A percentile compares a stretch with the other conserved stretches of the same genome.
phyloP scores from a whole-genome alignment of 352 stramenopile genomes.

The Pythium oligandrum region DNA sequence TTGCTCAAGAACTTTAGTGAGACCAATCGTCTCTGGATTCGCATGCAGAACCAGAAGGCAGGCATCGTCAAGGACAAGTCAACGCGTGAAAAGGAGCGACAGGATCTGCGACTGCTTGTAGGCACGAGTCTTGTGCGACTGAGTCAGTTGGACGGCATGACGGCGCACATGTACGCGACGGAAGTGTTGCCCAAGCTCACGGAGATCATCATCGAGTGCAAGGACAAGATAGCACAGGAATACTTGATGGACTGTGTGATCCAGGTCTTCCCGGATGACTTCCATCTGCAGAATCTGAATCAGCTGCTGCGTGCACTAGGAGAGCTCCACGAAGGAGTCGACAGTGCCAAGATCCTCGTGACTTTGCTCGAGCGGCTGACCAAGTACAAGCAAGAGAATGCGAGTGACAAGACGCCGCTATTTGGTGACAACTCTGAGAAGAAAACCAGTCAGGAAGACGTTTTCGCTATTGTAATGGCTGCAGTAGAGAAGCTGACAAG shows the following conservation, averaged over 20 bases:
- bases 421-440: not conserved
- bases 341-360: slow-evolving; percentile 88
- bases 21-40: slow-evolving; percentile 99
- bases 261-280: slow-evolving; percentile 97
- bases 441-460: slow-evolving; percentile 9
- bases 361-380: slow-evolving; percentile 93
- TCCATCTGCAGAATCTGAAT: slow-evolving; percentile 95
- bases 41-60: slow-evolving; percentile 92
- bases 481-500: slow-evolving; percentile 7
- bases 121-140: slow-evolving; percentile 97
- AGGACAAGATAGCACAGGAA: slow-evolving; percentile 96
- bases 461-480: slow-evolving; percentile 17
- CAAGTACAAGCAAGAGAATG: slow-evolving; percentile 58
- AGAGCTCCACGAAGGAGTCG: slow-evolving; percentile 89
- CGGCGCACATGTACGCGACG: slow-evolving; percentile 84
- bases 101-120: slow-evolving; percentile 96
- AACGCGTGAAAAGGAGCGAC: slow-evolving; percentile 75
- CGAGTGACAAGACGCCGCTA: slow-evolving; percentile 20
- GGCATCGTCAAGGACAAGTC: slow-evolving; percentile 69
- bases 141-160: slow-evolving; percentile 94
- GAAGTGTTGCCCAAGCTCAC: slow-evolving; percentile 89
- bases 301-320: slow-evolving; percentile 84
- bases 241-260: slow-evolving; percentile 99
- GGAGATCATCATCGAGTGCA: slow-evolving; percentile 93
- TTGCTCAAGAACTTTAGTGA: slow-evolving; percentile 97